phyloP scores from a whole-genome alignment of 257 asterid genomes.

The Nicotiana otophora region DNA sequence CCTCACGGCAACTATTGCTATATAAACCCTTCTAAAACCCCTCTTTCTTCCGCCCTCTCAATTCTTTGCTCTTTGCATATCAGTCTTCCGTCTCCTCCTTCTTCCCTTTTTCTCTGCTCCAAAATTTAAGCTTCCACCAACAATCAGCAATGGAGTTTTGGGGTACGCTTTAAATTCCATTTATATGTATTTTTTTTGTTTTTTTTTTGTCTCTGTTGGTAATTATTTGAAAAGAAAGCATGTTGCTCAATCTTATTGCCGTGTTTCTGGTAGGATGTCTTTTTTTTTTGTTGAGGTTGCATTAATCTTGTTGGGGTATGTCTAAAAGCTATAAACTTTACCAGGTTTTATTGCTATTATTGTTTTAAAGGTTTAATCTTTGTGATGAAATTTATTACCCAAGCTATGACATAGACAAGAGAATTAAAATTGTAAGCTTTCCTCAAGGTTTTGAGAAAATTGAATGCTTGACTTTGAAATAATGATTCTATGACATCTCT shows the following conservation, averaged over 20 bases:
- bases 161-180: slow-evolving; percentile 31
- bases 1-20: background rate
- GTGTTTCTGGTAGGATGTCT: background rate
- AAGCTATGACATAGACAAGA: background rate
- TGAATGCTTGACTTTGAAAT: background rate
- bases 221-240: background rate
- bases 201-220: background rate
- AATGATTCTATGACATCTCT: background rate
- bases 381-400: background rate
- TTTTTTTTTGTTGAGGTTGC: background rate
- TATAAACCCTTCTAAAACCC: slow-evolving; percentile 35
- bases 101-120: background rate
- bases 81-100: background rate
- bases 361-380: background rate
- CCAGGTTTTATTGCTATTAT: background rate
- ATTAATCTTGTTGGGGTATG: background rate
- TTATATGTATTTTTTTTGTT: background rate
- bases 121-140: background rate
- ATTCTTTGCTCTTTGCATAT: background rate
- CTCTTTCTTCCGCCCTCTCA: slow-evolving; percentile 21
- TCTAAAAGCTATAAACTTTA: background rate
- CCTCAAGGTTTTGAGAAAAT: no score
- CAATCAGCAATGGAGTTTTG: slow-evolving; percentile 55
- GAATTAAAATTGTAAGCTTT: background rate
- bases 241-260: background rate